These are phyloP conservation scores for Epichloe scottii DNA, from an alignment of 2,329 filamentous ascomycete genomes.

Conservation along the genomic window DNA sequence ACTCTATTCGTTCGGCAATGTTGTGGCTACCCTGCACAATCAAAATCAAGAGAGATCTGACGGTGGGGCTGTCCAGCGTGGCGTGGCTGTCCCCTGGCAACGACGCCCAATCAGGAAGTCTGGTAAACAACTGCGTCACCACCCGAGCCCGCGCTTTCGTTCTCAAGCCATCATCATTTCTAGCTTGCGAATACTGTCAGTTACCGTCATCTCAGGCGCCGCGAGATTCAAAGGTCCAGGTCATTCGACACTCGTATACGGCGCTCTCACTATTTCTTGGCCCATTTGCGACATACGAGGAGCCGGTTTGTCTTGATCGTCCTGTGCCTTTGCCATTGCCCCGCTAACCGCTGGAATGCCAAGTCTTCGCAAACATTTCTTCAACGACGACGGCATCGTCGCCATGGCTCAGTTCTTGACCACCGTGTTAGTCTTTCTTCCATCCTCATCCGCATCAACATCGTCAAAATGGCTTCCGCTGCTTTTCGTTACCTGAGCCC, in stretches of 20 bases:
- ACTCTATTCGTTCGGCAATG: no score
- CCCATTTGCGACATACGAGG: not conserved
- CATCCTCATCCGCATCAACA: slow-evolving; percentile 6
- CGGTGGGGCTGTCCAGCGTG: not conserved
- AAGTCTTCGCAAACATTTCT: slow-evolving; percentile 7
- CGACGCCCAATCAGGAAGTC: slow-evolving; percentile 7
- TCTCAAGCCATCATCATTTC: not conserved
- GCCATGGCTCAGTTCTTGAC: slow-evolving; percentile 30
- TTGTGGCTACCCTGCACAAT: not conserved
- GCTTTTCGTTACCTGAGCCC: slow-evolving; percentile 21
- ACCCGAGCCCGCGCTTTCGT: not conserved
- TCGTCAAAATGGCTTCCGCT: slow-evolving; percentile 10
- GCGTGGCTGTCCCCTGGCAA: slow-evolving; percentile 2
- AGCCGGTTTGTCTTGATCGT: not conserved
- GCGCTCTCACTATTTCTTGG: no score
- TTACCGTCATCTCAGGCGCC: not conserved
- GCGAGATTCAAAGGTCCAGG: not conserved
- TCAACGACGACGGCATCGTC: slow-evolving; percentile 7
- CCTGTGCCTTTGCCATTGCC: slow-evolving; percentile 17
- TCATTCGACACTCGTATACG: not conserved
- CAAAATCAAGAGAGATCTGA: not conserved
- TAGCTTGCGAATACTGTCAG: not conserved
- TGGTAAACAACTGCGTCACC: slow-evolving; percentile 7
- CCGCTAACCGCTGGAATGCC: slow-evolving; percentile 31
- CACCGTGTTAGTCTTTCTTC: slow-evolving; percentile 26